Percentiles rank a stretch among this genome's conserved stretches.
phyloP scores from a whole-genome alignment of 2,329 filamentous ascomycete species.

The Talaromyces sp. region DNA sequence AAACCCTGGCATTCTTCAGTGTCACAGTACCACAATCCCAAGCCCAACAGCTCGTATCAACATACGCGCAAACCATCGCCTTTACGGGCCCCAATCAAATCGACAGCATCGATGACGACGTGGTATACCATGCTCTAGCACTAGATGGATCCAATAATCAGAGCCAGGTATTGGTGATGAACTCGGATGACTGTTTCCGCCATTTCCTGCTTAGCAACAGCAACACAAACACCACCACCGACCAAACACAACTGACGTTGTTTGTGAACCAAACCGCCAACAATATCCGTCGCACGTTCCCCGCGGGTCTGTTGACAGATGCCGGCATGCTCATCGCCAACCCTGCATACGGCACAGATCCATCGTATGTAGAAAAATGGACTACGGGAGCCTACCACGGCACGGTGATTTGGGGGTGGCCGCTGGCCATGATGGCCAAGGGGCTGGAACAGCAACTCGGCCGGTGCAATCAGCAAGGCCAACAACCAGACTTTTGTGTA shows the following conservation, averaged over 20 bases:
- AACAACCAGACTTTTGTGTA: slow-evolving; percentile 48
- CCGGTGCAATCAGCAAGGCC: slow-evolving; percentile 38
- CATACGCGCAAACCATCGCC: slow-evolving; percentile 42
- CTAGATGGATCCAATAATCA: slow-evolving; percentile 51
- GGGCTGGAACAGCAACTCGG: slow-evolving; percentile 56
- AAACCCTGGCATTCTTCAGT: slow-evolving; percentile 56
- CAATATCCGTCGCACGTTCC: slow-evolving; percentile 55
- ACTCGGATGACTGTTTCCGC: slow-evolving; percentile 62
- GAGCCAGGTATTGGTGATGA: slow-evolving; percentile 53
- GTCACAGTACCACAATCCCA: slow-evolving; percentile 39
- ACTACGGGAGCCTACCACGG: slow-evolving; percentile 59
- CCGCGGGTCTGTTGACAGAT: slow-evolving; percentile 53
- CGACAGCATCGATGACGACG: slow-evolving; percentile 37
- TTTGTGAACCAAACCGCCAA: slow-evolving; percentile 57
- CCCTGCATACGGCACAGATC: slow-evolving; percentile 51
- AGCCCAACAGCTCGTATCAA: slow-evolving; percentile 45
- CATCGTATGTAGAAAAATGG: slow-evolving; percentile 48
- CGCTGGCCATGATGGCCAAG: slow-evolving; percentile 60
- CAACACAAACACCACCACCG: slow-evolving; percentile 45
- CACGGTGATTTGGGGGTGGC: slow-evolving; percentile 63
- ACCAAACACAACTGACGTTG: slow-evolving; percentile 51
- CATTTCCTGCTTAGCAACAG: slow-evolving; percentile 49
- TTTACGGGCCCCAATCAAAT: slow-evolving; percentile 45
- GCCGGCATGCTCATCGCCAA: slow-evolving; percentile 59
- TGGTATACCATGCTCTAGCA: slow-evolving; percentile 54